Percentiles rank a stretch among this genome's conserved stretches.
Conservation (phyloP, 2,329 filamentous ascomycete genomes). For the Aspergillus sp. region DNA sequence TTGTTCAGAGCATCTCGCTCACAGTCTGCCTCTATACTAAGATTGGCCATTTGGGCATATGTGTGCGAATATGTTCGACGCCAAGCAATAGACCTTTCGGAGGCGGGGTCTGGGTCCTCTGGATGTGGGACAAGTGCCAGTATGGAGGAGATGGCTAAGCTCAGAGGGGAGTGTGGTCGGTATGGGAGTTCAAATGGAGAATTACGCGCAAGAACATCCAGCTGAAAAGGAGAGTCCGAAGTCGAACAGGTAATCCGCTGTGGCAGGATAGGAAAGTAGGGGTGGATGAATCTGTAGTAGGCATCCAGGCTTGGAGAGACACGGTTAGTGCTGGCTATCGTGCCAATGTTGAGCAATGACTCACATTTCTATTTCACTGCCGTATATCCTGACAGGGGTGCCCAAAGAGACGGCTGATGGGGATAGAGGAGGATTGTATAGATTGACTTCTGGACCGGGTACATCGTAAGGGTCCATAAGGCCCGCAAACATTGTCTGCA, state of each 20-base stretch:
- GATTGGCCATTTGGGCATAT: constrained; percentile 39
- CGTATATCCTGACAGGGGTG: constrained; percentile 38
- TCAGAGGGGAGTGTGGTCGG: constrained; percentile 40
- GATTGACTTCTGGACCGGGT: constrained; percentile 1
- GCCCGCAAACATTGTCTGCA: constrained; percentile 39
- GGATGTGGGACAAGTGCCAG: constrained; percentile 44
- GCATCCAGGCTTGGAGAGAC: constrained; percentile 38
- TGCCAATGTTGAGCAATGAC: constrained; percentile 11
- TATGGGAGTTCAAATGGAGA: constrained; percentile 35
- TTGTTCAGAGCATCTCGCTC: constrained; percentile 40
- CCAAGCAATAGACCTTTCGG: constrained; percentile 32
- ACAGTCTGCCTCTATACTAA: constrained; percentile 42
- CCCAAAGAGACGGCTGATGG: constrained; percentile 24
- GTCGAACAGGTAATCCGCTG: constrained; percentile 30
- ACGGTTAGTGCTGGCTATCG: not conserved
- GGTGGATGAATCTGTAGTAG: constrained; percentile 47
- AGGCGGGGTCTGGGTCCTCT: constrained; percentile 37
- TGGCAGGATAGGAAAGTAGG: constrained; percentile 46
- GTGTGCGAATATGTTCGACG: constrained; percentile 41
- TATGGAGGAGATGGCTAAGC: constrained; percentile 44
- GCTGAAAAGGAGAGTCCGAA: constrained; percentile 34
- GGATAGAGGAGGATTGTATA: constrained; percentile 27
- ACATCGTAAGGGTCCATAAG: constrained; percentile 29
- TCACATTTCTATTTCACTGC: constrained; percentile 42
- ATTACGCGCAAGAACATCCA: constrained; percentile 25